Percentiles rank a stretch among this genome's conserved stretches.
These are phyloP conservation scores for Buxus sempervirens DNA, from an alignment of 164 flowering plant species.

Conservation along the genomic window DNA sequence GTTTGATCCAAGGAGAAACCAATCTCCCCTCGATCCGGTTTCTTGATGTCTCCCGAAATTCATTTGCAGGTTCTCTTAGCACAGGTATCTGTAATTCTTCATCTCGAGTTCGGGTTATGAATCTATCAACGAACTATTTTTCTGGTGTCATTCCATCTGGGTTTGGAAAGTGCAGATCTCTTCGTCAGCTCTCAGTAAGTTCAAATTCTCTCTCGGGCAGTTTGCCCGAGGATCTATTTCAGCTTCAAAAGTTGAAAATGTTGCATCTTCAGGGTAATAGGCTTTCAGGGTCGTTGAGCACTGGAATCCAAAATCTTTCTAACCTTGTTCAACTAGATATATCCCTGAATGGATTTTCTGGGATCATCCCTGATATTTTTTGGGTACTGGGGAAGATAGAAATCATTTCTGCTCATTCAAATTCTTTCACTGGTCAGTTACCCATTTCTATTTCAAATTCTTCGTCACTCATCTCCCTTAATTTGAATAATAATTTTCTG, in stretches of 20 bases:
- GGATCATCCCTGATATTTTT: slow-evolving; percentile 14
- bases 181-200: slow-evolving; percentile 10
- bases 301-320: slow-evolving; percentile 10
- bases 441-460: slow-evolving; percentile 18
- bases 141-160: slow-evolving; percentile 3
- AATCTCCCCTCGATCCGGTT: neutral
- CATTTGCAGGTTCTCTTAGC: neutral
- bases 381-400: slow-evolving; percentile 8
- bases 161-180: slow-evolving; percentile 14
- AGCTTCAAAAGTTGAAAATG: slow-evolving; percentile 1
- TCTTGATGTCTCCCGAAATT: neutral
- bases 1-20: neutral
- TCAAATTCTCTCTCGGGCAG: slow-evolving; percentile 13
- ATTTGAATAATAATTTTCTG: slow-evolving; percentile 16
- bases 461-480: slow-evolving; percentile 4
- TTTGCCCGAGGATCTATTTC: slow-evolving; percentile 6
- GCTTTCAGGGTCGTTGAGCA: slow-evolving; percentile 12
- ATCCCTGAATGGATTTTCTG: slow-evolving; percentile 14
- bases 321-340: slow-evolving; percentile 17
- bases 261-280: slow-evolving; percentile 11
- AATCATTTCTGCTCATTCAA: slow-evolving; percentile 15
- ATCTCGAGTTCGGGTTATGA: neutral
- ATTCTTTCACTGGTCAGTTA: slow-evolving; percentile 12
- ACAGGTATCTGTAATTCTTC: neutral
- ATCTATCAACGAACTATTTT: slow-evolving; percentile 6